phyloP scores from a whole-genome alignment of 2,329 filamentous ascomycete species.

The Nemania bipapillata region DNA sequence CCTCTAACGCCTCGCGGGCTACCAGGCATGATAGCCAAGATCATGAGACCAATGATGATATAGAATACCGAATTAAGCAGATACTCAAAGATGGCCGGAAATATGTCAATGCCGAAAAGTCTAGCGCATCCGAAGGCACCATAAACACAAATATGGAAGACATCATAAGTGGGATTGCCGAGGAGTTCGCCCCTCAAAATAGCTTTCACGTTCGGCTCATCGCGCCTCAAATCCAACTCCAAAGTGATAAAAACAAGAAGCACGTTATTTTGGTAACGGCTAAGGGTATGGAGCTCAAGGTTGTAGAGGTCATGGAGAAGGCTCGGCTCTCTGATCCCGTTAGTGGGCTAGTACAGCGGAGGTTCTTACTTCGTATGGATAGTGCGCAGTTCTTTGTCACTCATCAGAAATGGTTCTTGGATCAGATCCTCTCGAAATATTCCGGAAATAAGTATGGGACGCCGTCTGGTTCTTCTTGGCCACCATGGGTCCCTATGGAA shows the following conservation, averaged over 20 bases:
- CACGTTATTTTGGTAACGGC: constrained; percentile 96
- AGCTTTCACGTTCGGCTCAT: constrained; percentile 95
- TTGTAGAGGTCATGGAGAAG: constrained; percentile 98
- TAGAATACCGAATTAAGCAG: constrained; percentile 87
- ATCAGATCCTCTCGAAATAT: constrained; percentile 88
- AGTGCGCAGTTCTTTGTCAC: constrained; percentile 98
- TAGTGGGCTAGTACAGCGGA: constrained; percentile 91
- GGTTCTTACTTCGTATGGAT: constrained; percentile 95
- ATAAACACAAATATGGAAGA: constrained; percentile 66
- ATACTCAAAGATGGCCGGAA: constrained; percentile 85
- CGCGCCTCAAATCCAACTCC: constrained; percentile 95
- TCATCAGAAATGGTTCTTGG: constrained; percentile 87
- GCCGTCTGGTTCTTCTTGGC: constrained; percentile 86
- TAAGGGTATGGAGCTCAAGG: constrained; percentile 97
- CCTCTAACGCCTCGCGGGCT: constrained; percentile 48
- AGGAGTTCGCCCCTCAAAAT: constrained; percentile 89
- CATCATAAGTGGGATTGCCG: constrained; percentile 78
- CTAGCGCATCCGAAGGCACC: constrained; percentile 52
- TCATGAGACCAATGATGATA: constrained; percentile 70
- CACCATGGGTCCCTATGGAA: constrained; percentile 97
- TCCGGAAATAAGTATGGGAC: constrained; percentile 93
- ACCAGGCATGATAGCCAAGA: constrained; percentile 58
- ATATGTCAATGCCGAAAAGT: constrained; percentile 79
- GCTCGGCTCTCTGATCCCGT: constrained; percentile 90
- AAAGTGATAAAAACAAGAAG: constrained; percentile 97